Conservation (phyloP, 1,284 basidiomycete genomes). For the Cryptococcus sp. region DNA sequence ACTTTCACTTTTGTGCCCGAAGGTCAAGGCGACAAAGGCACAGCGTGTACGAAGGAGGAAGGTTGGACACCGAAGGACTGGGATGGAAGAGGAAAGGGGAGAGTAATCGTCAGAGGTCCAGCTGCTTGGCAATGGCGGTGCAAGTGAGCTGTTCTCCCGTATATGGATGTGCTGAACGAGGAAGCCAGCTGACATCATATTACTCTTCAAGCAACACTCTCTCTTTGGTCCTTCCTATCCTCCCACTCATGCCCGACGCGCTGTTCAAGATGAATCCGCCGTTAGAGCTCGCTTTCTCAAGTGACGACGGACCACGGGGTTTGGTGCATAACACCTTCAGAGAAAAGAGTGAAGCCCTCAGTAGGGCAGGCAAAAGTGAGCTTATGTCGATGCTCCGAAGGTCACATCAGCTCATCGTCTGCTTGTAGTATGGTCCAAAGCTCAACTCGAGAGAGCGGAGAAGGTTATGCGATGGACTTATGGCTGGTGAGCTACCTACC, state of each 20-base stretch:
- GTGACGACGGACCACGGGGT: constrained; percentile 39
- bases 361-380: constrained; percentile 30
- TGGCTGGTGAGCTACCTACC: constrained; percentile 32
- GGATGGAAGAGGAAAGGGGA: constrained; percentile 31
- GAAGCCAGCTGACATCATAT: neutral
- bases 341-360: constrained; percentile 33
- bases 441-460: constrained; percentile 35
- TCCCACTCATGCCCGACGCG: constrained; percentile 36
- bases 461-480: constrained; percentile 36
- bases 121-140: constrained; percentile 37
- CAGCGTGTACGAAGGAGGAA: constrained; percentile 30
- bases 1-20: constrained; percentile 42
- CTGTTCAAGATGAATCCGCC: constrained; percentile 38
- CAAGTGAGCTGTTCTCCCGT: constrained; percentile 31
- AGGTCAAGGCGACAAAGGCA: constrained; percentile 39
- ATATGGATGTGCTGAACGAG: neutral
- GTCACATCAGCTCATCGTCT: neutral
- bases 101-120: constrained; percentile 31
- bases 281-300: constrained; percentile 35
- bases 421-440: constrained; percentile 31
- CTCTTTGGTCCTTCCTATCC: constrained; percentile 34
- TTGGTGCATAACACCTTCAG: constrained; percentile 33
- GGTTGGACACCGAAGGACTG: constrained; percentile 23
- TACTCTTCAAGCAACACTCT: constrained; percentile 37
- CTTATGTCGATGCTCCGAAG: neutral